A percentile compares a stretch with the other conserved stretches of the same genome.
Evolutionary conservation across 305 asterid species (phyloP).

Genomic region (Solanum aculeatissimum): DNA sequence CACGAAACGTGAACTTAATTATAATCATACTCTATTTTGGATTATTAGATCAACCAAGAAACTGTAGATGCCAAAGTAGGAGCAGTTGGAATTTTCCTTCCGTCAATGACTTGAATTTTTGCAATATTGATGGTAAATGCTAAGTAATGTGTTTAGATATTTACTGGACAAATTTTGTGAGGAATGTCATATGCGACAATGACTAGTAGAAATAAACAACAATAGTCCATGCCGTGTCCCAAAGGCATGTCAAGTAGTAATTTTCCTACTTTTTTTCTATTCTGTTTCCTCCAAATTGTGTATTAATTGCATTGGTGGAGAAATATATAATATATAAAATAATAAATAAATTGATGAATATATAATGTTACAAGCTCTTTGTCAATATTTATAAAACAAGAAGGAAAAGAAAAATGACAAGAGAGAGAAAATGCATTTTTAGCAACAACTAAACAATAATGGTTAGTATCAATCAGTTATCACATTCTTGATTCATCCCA

Average conservation of each 20-base stretch:
- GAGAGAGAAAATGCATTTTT: not conserved
- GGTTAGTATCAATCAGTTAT: not conserved
- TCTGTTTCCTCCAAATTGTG: no score
- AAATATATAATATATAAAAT: no score
- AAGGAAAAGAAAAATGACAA: no score
- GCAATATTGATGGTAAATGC: constrained; percentile 15
- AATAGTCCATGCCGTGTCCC: not conserved
- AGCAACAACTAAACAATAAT: not conserved
- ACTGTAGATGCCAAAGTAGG: constrained; percentile 34
- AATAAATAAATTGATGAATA: no score
- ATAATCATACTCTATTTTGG: no score
- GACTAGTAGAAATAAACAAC: not conserved
- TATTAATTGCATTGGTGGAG: no score
- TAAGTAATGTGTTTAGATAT: not conserved
- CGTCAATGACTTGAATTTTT: constrained; percentile 27
- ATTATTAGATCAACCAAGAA: constrained; percentile 5
- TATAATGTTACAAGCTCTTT: no score
- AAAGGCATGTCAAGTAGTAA: no score
- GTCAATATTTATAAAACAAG: no score
- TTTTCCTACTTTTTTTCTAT: no score
- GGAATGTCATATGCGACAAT: no score
- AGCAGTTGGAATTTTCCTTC: constrained; percentile 25
- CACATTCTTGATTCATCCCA: not conserved
- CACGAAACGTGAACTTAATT: no score
- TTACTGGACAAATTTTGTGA: not conserved